Conservation (phyloP, 345 rosid species). For the Isatis tinctoria region DNA sequence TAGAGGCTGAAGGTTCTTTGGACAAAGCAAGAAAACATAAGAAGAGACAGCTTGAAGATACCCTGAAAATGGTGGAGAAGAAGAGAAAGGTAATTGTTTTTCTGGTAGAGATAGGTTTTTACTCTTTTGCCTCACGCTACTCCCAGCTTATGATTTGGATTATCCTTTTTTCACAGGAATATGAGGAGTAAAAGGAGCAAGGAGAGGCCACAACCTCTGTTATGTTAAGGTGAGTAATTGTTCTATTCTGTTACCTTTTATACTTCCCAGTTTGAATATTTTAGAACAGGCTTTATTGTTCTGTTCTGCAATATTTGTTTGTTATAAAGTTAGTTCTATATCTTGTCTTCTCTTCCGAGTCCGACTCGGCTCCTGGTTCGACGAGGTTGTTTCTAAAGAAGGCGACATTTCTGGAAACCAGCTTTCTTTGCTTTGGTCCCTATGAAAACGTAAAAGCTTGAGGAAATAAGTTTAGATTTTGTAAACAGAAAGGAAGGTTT, state of each 20-base stretch:
- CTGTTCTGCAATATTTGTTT: too few species aligned
- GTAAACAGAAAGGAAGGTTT: not conserved
- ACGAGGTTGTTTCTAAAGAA: conserved; percentile 35
- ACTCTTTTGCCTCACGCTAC: not conserved
- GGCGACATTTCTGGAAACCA: conserved; percentile 26
- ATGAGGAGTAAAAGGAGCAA: conserved; percentile 87
- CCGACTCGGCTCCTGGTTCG: conserved; percentile 18
- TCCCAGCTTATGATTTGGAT: conserved; percentile 2
- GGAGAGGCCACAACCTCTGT: conserved; percentile 91
- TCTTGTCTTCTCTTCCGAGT: conserved; percentile 39
- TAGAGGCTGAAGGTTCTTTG: conserved; percentile 99
- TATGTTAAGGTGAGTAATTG: conserved; percentile 73
- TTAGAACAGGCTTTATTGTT: too few species aligned
- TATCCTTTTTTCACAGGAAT: conserved; percentile 48
- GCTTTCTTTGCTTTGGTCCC: not conserved
- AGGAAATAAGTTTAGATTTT: not conserved
- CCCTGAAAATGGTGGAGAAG: conserved; percentile 80
- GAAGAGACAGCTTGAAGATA: conserved; percentile 98
- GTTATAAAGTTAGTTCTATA: too few species aligned
- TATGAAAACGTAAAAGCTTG: not conserved
- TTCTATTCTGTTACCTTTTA: not conserved
- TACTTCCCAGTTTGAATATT: too few species aligned
- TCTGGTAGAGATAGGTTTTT: not conserved
- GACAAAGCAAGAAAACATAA: conserved; percentile 99
- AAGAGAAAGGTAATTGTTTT: conserved; percentile 76